These are phyloP conservation scores for Stagonosporopsis cucurbitacearum DNA, from an alignment of 2,329 filamentous ascomycete genomes.

Conservation along the genomic window DNA sequence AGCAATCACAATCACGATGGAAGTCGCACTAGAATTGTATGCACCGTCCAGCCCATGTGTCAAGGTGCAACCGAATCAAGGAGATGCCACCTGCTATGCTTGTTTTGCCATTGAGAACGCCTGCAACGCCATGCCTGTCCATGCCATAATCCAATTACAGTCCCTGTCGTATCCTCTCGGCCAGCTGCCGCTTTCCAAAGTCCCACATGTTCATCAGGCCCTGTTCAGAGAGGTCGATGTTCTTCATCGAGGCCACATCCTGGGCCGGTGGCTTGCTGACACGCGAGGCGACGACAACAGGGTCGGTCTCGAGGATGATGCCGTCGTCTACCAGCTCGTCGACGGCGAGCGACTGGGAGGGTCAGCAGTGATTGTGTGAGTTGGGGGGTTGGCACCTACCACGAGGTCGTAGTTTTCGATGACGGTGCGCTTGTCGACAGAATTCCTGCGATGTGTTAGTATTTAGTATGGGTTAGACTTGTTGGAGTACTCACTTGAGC, in stretches of 20 bases:
- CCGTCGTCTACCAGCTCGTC: conserved; percentile 76
- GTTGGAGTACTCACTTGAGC: conserved; percentile 76
- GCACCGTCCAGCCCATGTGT: conserved; percentile 18
- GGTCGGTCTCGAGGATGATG: conserved; percentile 96
- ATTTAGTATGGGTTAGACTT: neutral
- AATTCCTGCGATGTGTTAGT: conserved; percentile 67
- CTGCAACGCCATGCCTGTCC: conserved; percentile 40
- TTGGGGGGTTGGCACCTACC: conserved; percentile 28
- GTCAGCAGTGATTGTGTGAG: conserved; percentile 63
- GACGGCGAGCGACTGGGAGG: conserved; percentile 86
- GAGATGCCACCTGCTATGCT: conserved; percentile 28
- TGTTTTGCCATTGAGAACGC: conserved; percentile 31
- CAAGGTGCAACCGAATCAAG: conserved; percentile 14
- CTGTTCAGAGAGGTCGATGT: conserved; percentile 94
- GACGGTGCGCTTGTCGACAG: conserved; percentile 95
- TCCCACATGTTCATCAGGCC: conserved; percentile 93
- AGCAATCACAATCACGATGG: conserved; percentile 17
- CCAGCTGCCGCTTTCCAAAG: conserved; percentile 88
- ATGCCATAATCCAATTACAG: conserved; percentile 30
- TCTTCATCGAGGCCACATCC: conserved; percentile 86
- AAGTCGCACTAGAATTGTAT: conserved; percentile 10
- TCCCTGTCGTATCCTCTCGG: conserved; percentile 88
- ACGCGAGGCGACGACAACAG: conserved; percentile 88
- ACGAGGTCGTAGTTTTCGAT: conserved; percentile 99
- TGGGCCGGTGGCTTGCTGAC: conserved; percentile 91